Conservation (phyloP, 768 basidiomycete species). For the Panaeolus cyanescens region DNA sequence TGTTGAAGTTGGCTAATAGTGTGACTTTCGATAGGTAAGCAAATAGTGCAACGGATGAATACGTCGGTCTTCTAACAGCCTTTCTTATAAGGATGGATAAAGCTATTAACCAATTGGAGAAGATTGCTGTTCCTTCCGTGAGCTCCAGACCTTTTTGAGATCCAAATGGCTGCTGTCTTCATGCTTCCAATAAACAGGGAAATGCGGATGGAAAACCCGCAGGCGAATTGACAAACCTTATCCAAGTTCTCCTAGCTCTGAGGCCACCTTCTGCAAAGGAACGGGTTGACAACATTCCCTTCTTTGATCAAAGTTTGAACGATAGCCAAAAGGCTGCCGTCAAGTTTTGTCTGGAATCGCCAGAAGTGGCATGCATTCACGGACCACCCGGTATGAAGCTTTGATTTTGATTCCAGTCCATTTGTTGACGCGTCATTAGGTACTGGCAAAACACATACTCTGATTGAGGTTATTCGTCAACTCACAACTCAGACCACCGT, state of each 20-base stretch:
- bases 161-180: too few relatives aligned
- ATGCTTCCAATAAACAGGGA: too few relatives aligned
- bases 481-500: constrained; percentile 50
- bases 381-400: constrained; percentile 82
- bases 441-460: constrained; percentile 94
- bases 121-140: constrained; percentile 21
- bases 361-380: constrained; percentile 90
- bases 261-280: constrained; percentile 42
- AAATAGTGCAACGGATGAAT: not conserved
- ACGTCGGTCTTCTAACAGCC: constrained; percentile 1
- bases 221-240: constrained; percentile 50
- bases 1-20: constrained; percentile 90
- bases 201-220: constrained; percentile 44
- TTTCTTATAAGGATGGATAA: constrained; percentile 73
- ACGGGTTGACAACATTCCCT: constrained; percentile 46
- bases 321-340: constrained; percentile 84
- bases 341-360: constrained; percentile 75
- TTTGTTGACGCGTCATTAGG: constrained; percentile 36
- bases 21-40: constrained; percentile 84
- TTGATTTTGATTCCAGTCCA: not conserved
- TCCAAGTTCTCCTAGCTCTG: constrained; percentile 74
- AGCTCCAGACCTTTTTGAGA: too few relatives aligned
- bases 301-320: constrained; percentile 80
- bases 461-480: constrained; percentile 93
- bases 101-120: constrained; percentile 68